A percentile compares a stretch with the other conserved stretches of the same genome.
Evolutionary conservation across 768 basidiomycete species (phyloP).

Genomic region (Lactifluus piperatus): DNA sequence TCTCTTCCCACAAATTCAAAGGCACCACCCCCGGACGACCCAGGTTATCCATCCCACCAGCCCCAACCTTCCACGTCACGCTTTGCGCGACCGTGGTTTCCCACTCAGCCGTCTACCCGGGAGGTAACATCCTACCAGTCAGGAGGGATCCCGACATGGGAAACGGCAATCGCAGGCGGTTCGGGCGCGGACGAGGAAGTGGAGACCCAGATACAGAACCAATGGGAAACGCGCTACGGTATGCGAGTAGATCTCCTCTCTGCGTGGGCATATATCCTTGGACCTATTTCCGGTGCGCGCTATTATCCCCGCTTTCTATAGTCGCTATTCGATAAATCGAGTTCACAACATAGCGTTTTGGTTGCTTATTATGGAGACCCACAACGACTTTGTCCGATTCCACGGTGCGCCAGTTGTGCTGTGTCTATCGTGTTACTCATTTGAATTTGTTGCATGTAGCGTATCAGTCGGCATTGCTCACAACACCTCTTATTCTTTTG

Average conservation of each 20-base stretch:
- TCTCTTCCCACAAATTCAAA: conserved; percentile 19
- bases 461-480: conserved; percentile 69
- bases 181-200: conserved; percentile 30
- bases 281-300: conserved; percentile 61
- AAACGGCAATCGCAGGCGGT: conserved; percentile 35
- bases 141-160: conserved; percentile 53
- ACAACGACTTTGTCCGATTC: conserved; percentile 70
- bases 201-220: conserved; percentile 36
- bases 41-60: conserved; percentile 23
- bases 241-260: conserved; percentile 60
- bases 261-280: conserved; percentile 55
- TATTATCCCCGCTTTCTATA: conserved; percentile 45
- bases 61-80: conserved; percentile 24
- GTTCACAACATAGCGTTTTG: conserved; percentile 51
- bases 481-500: conserved; percentile 50
- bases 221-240: conserved; percentile 64
- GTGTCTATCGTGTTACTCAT: conserved; percentile 1
- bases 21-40: conserved; percentile 55
- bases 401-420: conserved; percentile 43
- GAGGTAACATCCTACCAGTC: conserved; percentile 55
- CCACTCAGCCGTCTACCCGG: conserved; percentile 27
- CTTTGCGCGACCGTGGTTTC: conserved; percentile 45
- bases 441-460: conserved; percentile 34
- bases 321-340: conserved; percentile 45
- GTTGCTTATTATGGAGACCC: conserved; percentile 65